Evolutionary conservation across 2,329 filamentous ascomycete genomes (phyloP).

Genomic region (Calonectria pteridis): DNA sequence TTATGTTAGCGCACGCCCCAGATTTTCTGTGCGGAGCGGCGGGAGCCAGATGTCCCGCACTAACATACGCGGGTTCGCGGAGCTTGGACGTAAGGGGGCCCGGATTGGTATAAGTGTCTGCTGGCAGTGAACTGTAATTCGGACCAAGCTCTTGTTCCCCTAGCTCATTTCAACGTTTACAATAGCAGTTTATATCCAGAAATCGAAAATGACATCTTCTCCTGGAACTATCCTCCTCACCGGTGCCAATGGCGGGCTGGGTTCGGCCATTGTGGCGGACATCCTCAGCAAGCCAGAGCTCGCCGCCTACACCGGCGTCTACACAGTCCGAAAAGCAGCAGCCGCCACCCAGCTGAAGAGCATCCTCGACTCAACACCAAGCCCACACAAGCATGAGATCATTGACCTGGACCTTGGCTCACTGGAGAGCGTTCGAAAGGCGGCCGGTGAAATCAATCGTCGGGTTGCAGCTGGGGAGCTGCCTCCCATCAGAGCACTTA

Average conservation of each 20-base stretch:
- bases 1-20: slow-evolving; percentile 19
- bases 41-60: not conserved
- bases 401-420: slow-evolving; percentile 49
- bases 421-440: slow-evolving; percentile 43
- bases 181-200: not conserved
- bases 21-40: not conserved
- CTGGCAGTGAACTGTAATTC: not conserved
- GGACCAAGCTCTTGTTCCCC: not conserved
- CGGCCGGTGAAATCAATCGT: slow-evolving; percentile 46
- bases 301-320: slow-evolving; percentile 51
- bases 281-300: slow-evolving; percentile 47
- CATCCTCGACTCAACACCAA: slow-evolving; percentile 35
- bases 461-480: slow-evolving; percentile 48
- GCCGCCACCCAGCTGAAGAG: slow-evolving; percentile 46
- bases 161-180: not conserved
- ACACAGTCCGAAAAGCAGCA: slow-evolving; percentile 51
- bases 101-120: slow-evolving; percentile 33
- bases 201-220: slow-evolving; percentile 28
- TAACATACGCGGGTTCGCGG: slow-evolving; percentile 31
- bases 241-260: slow-evolving; percentile 55
- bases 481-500: slow-evolving; percentile 54
- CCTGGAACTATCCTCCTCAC: slow-evolving; percentile 52
- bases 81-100: not conserved
- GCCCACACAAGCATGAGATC: slow-evolving; percentile 48
- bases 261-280: slow-evolving; percentile 48